These are phyloP conservation scores for Arxiozyma bovina DNA, from an alignment of 1,139 yeast species.

Conservation along the genomic window DNA sequence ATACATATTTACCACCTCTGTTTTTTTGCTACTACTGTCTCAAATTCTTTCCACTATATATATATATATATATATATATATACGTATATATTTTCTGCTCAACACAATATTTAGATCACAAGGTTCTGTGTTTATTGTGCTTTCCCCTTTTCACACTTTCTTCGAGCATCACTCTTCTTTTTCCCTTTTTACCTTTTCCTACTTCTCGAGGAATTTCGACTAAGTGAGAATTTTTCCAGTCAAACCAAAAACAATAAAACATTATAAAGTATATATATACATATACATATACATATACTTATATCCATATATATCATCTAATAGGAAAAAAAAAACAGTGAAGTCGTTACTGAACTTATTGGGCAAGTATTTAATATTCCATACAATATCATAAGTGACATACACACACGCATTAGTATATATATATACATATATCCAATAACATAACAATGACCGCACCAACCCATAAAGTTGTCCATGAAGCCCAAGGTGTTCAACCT, in stretches of 20 bases:
- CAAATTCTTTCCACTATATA: too few species aligned
- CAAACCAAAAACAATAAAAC: too few species aligned
- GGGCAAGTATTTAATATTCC: background rate
- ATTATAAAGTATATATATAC: too few species aligned
- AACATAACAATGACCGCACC: background rate
- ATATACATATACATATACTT: too few species aligned
- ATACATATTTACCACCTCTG: too few species aligned
- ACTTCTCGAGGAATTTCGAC: background rate
- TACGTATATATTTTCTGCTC: too few species aligned
- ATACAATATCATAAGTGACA: background rate
- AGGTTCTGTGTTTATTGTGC: background rate
- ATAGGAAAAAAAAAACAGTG: background rate
- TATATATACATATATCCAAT: background rate
- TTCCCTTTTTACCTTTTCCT: background rate
- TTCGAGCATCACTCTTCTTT: background rate
- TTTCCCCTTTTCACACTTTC: background rate
- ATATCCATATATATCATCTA: too few species aligned
- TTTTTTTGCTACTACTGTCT: too few species aligned
- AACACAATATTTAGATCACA: too few species aligned
- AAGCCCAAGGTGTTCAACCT: constrained; percentile 60
- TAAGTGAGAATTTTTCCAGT: too few species aligned
- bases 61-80: too few species aligned
- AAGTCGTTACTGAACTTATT: background rate
- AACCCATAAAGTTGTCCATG: constrained; percentile 53
- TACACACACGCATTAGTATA: too few species aligned